Base-by-base conservation (phyloP, 2,329 filamentous ascomycete species). In the Phialophora chinensis region DNA sequence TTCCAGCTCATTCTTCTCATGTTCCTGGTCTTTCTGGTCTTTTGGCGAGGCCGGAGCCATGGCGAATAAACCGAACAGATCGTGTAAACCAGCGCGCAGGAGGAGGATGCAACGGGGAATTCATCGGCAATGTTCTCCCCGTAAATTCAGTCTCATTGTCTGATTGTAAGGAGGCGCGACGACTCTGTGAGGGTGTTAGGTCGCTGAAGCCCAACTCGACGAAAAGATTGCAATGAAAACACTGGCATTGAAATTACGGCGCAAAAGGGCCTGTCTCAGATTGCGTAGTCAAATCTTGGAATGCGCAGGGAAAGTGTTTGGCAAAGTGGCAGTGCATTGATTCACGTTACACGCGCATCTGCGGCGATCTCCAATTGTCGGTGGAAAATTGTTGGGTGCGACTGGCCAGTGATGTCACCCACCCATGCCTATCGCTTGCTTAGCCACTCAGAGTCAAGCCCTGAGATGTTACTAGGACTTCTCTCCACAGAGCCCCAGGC, bases 41-140 rank as follows among this genome's bases (percentile, higher is more conserved):
- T 47, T 38, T 8, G 59, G 31, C 20, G 25, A 33, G 47, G 27
- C 25, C 47, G 23, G n/a, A 27, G 63, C 52, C 63, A 66, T 66
- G 23, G n/a, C 27, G 53, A 23, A 27, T 29, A 20, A 58, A 27
- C 38, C 59, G 53, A 62, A 17, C 33, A 50, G 42, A 12, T 33
- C 52, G 14, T 62, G 23, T 38, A 20, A 62, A 29, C 20, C 33
- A 35, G 47, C 50, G 38, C 17, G 29, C 33, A 49, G 42, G 53
- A 33, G 23, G 49, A 17, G 38, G n/a, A 33, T 20, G 29, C n/a
- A 52, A 11, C 29, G 31, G 23, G 23, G 11, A 11, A n/a, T 54
- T 66, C 63, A 66, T 66, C 25, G 59, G 63, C 60, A 35, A 27
- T 44, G 44, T 42, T 66, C 55, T 56, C 11, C 33, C 52, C 25